Evolutionary conservation across 257 asterid genomes (phyloP).

Genomic region (Verbascum thapsus): DNA sequence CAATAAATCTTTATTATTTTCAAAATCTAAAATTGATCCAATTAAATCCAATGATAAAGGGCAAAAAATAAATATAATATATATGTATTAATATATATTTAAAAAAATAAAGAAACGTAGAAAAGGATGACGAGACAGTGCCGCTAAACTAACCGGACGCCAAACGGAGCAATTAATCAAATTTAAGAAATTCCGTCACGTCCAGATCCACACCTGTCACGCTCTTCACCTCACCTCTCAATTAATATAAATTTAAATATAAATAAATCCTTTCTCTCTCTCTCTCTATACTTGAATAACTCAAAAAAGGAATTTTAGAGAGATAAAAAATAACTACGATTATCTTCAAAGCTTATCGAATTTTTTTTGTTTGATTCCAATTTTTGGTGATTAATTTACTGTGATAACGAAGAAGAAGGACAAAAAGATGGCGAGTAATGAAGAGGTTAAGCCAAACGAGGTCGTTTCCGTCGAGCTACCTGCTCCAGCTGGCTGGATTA

Average conservation of each 20-base stretch:
- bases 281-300: neutral
- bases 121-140: slow-evolving; percentile 24
- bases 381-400: neutral
- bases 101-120: too few relatives aligned
- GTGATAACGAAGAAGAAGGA: neutral
- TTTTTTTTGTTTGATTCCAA: too few relatives aligned
- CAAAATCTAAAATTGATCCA: too few relatives aligned
- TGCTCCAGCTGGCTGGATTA: slow-evolving; percentile 62
- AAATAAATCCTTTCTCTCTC: slow-evolving; percentile 12
- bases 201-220: slow-evolving; percentile 54
- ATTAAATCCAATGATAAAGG: too few relatives aligned
- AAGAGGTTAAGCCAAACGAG: slow-evolving; percentile 37
- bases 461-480: slow-evolving; percentile 48
- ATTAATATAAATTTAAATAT: neutral
- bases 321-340: too few relatives aligned
- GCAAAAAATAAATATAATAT: too few relatives aligned
- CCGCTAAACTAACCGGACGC: slow-evolving; percentile 45
- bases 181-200: slow-evolving; percentile 33
- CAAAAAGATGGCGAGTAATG: slow-evolving; percentile 46
- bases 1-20: too few relatives aligned
- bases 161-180: slow-evolving; percentile 29
- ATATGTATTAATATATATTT: too few relatives aligned
- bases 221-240: slow-evolving; percentile 39
- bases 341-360: too few relatives aligned
- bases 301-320: neutral